Conservation (phyloP, 495 filamentous ascomycete species). For the Aspergillus conjunctus region DNA sequence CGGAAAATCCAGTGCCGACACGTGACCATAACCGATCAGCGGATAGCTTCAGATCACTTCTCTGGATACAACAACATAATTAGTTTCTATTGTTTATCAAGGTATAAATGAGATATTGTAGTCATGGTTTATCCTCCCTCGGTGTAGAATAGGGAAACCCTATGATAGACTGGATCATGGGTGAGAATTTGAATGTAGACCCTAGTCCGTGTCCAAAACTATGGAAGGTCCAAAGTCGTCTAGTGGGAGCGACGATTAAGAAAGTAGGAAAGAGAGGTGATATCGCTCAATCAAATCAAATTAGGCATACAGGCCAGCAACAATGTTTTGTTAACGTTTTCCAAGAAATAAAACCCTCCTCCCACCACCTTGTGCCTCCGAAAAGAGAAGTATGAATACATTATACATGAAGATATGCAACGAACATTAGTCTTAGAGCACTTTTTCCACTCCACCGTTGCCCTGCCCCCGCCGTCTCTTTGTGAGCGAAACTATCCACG, state of each 20-base stretch:
- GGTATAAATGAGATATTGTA: neutral
- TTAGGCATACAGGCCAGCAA: neutral
- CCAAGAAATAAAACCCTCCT: neutral
- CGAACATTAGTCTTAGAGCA: constrained; percentile 17
- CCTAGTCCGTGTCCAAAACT: too few species aligned
- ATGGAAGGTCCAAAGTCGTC: too few species aligned
- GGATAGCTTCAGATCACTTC: neutral
- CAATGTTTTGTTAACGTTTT: neutral
- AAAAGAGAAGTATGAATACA: constrained; percentile 30
- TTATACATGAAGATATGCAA: constrained; percentile 31
- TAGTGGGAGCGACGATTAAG: too few species aligned
- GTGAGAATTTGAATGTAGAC: too few species aligned
- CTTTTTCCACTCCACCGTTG: constrained; percentile 17
- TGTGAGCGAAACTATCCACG: constrained; percentile 34
- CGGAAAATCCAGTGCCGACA: constrained; percentile 46
- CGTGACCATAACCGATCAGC: constrained; percentile 26
- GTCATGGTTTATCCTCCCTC: too few species aligned
- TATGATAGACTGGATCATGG: too few species aligned
- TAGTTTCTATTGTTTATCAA: neutral
- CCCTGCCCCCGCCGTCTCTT: neutral
- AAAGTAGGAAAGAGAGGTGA: too few species aligned
- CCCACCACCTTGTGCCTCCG: constrained; percentile 9
- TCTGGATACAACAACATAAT: neutral
- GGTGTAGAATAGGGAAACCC: too few species aligned
- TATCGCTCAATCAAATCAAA: too few species aligned